These are phyloP conservation scores for Herpetospermum pedunculosum DNA, from an alignment of 306 rosid genomes.

Conservation along the genomic window DNA sequence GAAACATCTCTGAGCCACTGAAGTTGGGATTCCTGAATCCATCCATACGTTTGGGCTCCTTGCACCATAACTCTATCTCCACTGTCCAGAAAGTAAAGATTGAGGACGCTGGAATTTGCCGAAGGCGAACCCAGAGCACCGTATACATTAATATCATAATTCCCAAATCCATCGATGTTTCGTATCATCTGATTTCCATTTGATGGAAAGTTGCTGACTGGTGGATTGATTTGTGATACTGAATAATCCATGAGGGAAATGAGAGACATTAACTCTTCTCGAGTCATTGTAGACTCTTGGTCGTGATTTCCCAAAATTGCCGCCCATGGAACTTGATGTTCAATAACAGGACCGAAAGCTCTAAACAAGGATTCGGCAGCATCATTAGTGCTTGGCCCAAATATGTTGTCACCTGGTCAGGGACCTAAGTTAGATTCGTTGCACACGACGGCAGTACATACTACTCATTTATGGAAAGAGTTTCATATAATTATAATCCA, in stretches of 20 bases:
- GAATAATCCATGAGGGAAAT: constrained; percentile 89
- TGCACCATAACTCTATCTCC: constrained; percentile 55
- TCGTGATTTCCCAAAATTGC: constrained; percentile 92
- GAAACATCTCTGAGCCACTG: constrained; percentile 56
- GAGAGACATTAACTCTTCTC: constrained; percentile 66
- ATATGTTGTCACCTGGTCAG: constrained; percentile 69
- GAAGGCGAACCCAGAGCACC: constrained; percentile 71
- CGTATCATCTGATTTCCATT: constrained; percentile 14
- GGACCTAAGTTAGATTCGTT: constrained; percentile 19
- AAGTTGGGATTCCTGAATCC: constrained; percentile 89
- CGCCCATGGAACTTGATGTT: constrained; percentile 85
- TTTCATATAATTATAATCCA: not conserved
- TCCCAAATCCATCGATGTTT: constrained; percentile 77
- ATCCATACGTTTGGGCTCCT: constrained; percentile 70
- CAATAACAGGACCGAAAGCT: constrained; percentile 82
- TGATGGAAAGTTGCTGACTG: constrained; percentile 16
- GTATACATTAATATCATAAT: constrained; percentile 50
- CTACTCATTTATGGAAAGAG: not conserved
- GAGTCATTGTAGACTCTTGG: constrained; percentile 81
- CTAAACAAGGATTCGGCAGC: constrained; percentile 74
- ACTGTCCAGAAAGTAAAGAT: constrained; percentile 86
- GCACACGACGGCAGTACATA: not conserved
- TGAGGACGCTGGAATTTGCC: constrained; percentile 65
- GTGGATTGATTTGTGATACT: constrained; percentile 53
- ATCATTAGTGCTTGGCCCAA: constrained; percentile 65